Evolutionary conservation across 306 rosid genomes (phyloP).

Genomic region (Nissolia schottii): DNA sequence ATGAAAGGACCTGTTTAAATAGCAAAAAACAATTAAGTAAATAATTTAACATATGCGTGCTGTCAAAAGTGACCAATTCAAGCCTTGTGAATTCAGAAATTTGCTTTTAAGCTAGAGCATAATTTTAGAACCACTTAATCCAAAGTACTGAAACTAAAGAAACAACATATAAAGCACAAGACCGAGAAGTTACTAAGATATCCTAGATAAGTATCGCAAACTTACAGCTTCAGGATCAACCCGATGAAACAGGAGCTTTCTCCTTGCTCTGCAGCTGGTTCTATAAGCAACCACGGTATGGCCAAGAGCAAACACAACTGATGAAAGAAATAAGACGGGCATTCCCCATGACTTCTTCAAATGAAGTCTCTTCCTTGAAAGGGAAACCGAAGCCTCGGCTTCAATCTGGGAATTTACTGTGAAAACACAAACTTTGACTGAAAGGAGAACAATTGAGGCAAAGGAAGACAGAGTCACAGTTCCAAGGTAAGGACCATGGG

Average conservation of each 20-base stretch:
- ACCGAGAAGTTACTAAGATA: neutral
- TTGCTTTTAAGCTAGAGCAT: neutral
- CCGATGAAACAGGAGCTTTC: constrained; percentile 82
- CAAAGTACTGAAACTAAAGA: neutral
- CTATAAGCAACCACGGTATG: constrained; percentile 94
- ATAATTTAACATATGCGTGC: neutral
- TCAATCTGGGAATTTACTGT: constrained; percentile 80
- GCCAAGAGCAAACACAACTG: constrained; percentile 95
- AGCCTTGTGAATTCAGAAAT: neutral
- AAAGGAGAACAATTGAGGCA: constrained; percentile 70
- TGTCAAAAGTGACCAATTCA: neutral
- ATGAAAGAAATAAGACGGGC: constrained; percentile 91
- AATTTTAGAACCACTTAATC: neutral
- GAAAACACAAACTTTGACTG: constrained; percentile 85
- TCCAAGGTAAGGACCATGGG: constrained; percentile 98
- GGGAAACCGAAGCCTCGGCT: constrained; percentile 77
- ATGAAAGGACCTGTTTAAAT: constrained; percentile 71
- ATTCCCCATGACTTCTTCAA: constrained; percentile 98
- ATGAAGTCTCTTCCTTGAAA: constrained; percentile 72
- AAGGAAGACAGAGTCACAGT: constrained; percentile 78
- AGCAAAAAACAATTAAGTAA: neutral
- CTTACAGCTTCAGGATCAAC: constrained; percentile 94
- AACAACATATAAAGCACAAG: constrained; percentile 3
- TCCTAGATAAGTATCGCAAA: constrained; percentile 4
- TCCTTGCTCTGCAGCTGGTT: constrained; percentile 95